Evolutionary conservation across 192 early-diverging fungal genomes (phyloP).

Genomic region (Coemansia sp.): DNA sequence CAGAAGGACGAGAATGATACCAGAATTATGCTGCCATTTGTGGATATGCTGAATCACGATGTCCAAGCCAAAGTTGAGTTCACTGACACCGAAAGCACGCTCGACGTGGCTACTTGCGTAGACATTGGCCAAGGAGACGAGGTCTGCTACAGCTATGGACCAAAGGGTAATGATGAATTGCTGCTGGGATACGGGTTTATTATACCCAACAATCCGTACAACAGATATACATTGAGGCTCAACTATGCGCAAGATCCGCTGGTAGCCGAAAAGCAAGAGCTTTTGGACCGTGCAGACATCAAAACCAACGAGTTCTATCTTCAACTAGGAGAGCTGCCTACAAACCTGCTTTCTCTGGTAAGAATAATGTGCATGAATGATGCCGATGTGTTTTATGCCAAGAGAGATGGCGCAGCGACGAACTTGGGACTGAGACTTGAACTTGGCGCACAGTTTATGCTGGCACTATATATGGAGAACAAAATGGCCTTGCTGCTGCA

Average conservation of each 20-base stretch:
- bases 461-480: slow-evolving; percentile 46
- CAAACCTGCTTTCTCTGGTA: slow-evolving; percentile 54
- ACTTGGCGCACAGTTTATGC: slow-evolving; percentile 53
- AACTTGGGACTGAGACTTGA: slow-evolving; percentile 58
- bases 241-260: slow-evolving; percentile 60
- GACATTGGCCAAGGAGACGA: slow-evolving; percentile 46
- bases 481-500: slow-evolving; percentile 34
- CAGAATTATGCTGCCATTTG: slow-evolving; percentile 59
- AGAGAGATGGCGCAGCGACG: slow-evolving; percentile 5
- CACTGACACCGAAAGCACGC: slow-evolving; percentile 19
- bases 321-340: slow-evolving; percentile 43
- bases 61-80: slow-evolving; percentile 58
- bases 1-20: background rate
- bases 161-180: slow-evolving; percentile 74
- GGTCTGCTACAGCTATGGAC: slow-evolving; percentile 67
- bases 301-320: slow-evolving; percentile 51
- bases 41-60: slow-evolving; percentile 67
- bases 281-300: slow-evolving; percentile 49
- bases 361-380: slow-evolving; percentile 68
- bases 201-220: slow-evolving; percentile 56
- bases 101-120: slow-evolving; percentile 50
- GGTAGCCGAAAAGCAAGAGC: slow-evolving; percentile 33
- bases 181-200: slow-evolving; percentile 71
- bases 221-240: slow-evolving; percentile 58
- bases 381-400: slow-evolving; percentile 37